Conservation (phyloP, 208 protist species). For the Acanthamoeba sp. region DNA sequence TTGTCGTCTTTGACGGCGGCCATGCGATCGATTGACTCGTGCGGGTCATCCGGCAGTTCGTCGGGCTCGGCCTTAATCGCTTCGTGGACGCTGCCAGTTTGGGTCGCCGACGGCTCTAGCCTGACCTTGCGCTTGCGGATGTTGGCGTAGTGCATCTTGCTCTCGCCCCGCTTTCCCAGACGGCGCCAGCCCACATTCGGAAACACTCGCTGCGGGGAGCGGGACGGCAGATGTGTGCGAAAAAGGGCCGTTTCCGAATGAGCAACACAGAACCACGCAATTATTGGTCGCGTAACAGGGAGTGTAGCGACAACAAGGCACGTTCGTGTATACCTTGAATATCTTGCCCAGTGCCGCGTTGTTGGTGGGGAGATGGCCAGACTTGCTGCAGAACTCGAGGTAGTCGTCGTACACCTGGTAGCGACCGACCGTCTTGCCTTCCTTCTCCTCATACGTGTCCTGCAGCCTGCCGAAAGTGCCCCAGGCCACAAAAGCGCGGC, state of each 20-base stretch:
- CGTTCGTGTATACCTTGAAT: constrained; percentile 7
- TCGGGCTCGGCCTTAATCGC: no score
- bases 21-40: no score
- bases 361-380: constrained; percentile 41
- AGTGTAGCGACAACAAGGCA: no score
- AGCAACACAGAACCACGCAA: no score
- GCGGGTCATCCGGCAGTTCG: no score
- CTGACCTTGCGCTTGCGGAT: constrained; percentile 11
- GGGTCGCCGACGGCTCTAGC: neutral
- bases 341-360: constrained; percentile 68
- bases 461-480: constrained; percentile 7
- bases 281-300: no score
- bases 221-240: neutral
- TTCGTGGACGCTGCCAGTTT: neutral
- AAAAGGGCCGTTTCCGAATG: no score
- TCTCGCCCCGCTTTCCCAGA: constrained; percentile 29
- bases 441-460: constrained; percentile 65
- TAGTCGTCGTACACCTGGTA: constrained; percentile 61
- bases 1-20: no score
- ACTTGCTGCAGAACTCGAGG: constrained; percentile 15
- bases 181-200: constrained; percentile 4
- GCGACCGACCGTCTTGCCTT: constrained; percentile 26
- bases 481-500: neutral
- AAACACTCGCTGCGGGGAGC: neutral
- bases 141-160: constrained; percentile 72